Evolutionary conservation across 2,329 filamentous ascomycete species (phyloP).

Genomic region (Penicillium sp.): DNA sequence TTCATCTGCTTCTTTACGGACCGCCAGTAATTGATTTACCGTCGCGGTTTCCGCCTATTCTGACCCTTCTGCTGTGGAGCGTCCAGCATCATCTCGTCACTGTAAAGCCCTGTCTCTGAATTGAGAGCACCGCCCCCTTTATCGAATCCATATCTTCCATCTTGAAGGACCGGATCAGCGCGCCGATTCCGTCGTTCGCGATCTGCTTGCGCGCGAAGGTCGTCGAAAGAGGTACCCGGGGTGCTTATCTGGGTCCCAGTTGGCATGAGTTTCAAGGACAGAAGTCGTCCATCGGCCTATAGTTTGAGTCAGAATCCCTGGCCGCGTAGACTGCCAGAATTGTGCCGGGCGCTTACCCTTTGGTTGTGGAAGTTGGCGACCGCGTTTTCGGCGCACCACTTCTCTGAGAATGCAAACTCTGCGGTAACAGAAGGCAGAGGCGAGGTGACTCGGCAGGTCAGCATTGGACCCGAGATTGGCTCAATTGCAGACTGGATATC

Average conservation of each 20-base stretch:
- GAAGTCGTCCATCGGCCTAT: constrained; percentile 60
- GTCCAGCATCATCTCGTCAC: constrained; percentile 46
- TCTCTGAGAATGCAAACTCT: constrained; percentile 60
- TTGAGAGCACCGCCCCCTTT: constrained; percentile 20
- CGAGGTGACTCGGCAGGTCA: constrained; percentile 56
- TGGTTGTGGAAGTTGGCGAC: constrained; percentile 65
- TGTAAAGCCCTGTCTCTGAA: constrained; percentile 34
- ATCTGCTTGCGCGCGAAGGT: constrained; percentile 43
- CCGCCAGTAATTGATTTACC: constrained; percentile 10
- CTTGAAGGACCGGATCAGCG: constrained; percentile 17
- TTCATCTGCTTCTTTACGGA: not conserved
- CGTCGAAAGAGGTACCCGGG: constrained; percentile 31
- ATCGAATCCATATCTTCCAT: constrained; percentile 44
- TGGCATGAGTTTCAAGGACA: constrained; percentile 59
- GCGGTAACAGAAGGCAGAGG: constrained; percentile 60
- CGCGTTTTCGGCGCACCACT: constrained; percentile 58
- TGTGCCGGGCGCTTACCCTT: constrained; percentile 47
- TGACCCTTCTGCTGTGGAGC: constrained; percentile 29
- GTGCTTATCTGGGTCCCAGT: constrained; percentile 13
- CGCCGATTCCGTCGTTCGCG: constrained; percentile 40
- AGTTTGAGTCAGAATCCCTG: constrained; percentile 23
- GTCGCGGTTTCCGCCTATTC: constrained; percentile 21
- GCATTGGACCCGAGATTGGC: constrained; percentile 54
- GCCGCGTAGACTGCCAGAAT: not conserved
- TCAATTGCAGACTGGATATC: constrained; percentile 65